phyloP scores from a whole-genome alignment of 1,139 yeast genomes.

The Yamadazyma mexicana region DNA sequence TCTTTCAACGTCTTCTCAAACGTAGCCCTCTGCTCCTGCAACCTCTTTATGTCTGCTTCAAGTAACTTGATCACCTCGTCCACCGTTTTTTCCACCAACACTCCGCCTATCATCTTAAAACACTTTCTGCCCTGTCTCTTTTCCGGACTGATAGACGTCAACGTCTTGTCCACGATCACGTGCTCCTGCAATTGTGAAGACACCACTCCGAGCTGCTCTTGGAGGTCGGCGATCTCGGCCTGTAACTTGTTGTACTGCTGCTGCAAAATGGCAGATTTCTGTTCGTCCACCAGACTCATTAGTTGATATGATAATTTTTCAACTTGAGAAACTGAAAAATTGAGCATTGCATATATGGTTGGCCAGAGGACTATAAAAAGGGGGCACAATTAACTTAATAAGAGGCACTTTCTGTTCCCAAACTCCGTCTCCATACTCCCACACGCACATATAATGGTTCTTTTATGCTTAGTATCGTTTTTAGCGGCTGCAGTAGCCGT shows the following conservation, averaged over 20 bases:
- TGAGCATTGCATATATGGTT: neutral
- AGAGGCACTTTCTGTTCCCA: too few species aligned
- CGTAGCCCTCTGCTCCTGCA: slow-evolving; percentile 42
- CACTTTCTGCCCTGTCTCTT: slow-evolving; percentile 67
- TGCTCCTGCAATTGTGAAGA: slow-evolving; percentile 45
- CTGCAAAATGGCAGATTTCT: slow-evolving; percentile 53
- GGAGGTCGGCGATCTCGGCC: slow-evolving; percentile 56
- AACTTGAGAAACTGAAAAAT: neutral
- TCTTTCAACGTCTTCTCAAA: slow-evolving; percentile 47
- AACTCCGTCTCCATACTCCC: too few species aligned
- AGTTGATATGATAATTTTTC: neutral
- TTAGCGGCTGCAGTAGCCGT: too few species aligned
- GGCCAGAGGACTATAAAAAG: neutral
- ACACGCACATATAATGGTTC: too few species aligned
- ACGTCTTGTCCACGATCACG: slow-evolving; percentile 36
- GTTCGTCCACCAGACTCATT: slow-evolving; percentile 29
- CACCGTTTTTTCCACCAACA: slow-evolving; percentile 79
- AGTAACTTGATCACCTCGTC: slow-evolving; percentile 73
- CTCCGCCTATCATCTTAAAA: slow-evolving; percentile 93
- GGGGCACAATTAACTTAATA: too few species aligned
- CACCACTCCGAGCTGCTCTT: slow-evolving; percentile 54
- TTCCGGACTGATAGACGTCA: slow-evolving; percentile 29
- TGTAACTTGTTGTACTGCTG: slow-evolving; percentile 63
- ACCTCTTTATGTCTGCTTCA: slow-evolving; percentile 53
- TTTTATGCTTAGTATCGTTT: too few species aligned